Conservation (phyloP, 768 basidiomycete genomes). For the Lactarius hatsudake region DNA sequence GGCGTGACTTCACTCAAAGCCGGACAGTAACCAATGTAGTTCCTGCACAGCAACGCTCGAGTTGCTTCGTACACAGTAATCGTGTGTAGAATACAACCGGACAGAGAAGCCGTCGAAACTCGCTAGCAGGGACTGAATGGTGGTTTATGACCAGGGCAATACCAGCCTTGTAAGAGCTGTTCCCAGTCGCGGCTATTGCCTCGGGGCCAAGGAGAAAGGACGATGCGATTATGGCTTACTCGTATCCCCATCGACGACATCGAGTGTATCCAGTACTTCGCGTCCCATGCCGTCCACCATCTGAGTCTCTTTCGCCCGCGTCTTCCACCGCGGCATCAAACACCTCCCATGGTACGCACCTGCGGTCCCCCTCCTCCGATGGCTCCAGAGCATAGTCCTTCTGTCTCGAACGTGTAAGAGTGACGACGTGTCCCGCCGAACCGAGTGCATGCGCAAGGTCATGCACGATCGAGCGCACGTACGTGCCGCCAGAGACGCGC, state of each 20-base stretch:
- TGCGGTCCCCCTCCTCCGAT: slow-evolving; percentile 49
- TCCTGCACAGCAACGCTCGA: slow-evolving; percentile 11
- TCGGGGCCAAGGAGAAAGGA: background rate
- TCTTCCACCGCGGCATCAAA: slow-evolving; percentile 59
- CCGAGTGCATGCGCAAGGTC: slow-evolving; percentile 83
- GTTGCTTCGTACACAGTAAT: slow-evolving; percentile 15
- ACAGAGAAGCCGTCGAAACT: too few relatives aligned
- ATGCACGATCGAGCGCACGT: slow-evolving; percentile 93
- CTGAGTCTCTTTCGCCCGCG: slow-evolving; percentile 55
- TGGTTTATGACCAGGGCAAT: too few relatives aligned
- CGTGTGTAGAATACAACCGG: background rate
- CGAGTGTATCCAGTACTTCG: slow-evolving; percentile 65
- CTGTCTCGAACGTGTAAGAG: slow-evolving; percentile 85
- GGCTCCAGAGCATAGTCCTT: slow-evolving; percentile 66
- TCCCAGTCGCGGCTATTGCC: too few relatives aligned
- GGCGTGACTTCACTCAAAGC: slow-evolving; percentile 91
- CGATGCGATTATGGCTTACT: background rate
- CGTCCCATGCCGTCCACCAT: slow-evolving; percentile 76
- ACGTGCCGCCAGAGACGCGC: slow-evolving; percentile 95
- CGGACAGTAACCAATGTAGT: slow-evolving; percentile 31
- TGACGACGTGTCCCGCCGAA: slow-evolving; percentile 91
- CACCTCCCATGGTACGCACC: slow-evolving; percentile 72
- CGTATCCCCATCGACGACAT: slow-evolving; percentile 45
- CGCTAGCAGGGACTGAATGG: too few relatives aligned
- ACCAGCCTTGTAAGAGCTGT: too few relatives aligned